These are phyloP conservation scores for Kodamaea anthophila DNA, from an alignment of 1,139 yeast genomes.

Conservation along the genomic window DNA sequence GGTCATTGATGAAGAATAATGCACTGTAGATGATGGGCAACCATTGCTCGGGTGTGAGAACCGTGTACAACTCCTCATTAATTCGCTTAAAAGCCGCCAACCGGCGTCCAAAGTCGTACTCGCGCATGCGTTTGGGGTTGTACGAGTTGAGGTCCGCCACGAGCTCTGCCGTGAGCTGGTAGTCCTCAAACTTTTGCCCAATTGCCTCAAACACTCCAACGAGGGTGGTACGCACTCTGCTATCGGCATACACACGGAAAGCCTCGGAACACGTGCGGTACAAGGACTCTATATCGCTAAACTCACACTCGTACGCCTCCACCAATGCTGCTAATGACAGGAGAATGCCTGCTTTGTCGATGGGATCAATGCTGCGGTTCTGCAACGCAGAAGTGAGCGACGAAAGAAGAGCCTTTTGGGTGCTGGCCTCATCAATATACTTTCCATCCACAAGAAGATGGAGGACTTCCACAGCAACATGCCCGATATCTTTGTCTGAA, in stretches of 20 bases:
- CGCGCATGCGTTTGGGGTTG: slow-evolving; percentile 55
- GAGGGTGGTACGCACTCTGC: slow-evolving; percentile 54
- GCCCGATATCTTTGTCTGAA: slow-evolving; percentile 44
- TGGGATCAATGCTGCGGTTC: slow-evolving; percentile 48
- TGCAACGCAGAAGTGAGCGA: slow-evolving; percentile 60
- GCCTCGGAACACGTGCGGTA: slow-evolving; percentile 54
- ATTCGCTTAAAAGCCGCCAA: slow-evolving; percentile 60
- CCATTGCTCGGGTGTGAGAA: slow-evolving; percentile 62
- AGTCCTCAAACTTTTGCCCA: slow-evolving; percentile 46
- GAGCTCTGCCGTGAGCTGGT: slow-evolving; percentile 42
- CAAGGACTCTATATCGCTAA: slow-evolving; percentile 47
- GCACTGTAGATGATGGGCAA: slow-evolving; percentile 64
- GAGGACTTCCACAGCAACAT: slow-evolving; percentile 47
- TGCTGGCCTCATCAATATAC: slow-evolving; percentile 52
- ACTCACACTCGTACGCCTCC: slow-evolving; percentile 46
- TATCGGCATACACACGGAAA: slow-evolving; percentile 53
- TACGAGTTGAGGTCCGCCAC: slow-evolving; percentile 65
- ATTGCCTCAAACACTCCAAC: slow-evolving; percentile 55
- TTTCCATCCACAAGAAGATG: slow-evolving; percentile 54
- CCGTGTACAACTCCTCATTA: slow-evolving; percentile 47
- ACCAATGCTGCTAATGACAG: slow-evolving; percentile 53
- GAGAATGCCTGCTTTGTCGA: slow-evolving; percentile 55
- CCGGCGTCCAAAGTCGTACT: slow-evolving; percentile 75
- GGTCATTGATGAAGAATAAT: slow-evolving; percentile 69
- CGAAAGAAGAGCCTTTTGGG: slow-evolving; percentile 47